phyloP scores from a whole-genome alignment of 2,329 filamentous ascomycete species.

The Fusarium albidum region DNA sequence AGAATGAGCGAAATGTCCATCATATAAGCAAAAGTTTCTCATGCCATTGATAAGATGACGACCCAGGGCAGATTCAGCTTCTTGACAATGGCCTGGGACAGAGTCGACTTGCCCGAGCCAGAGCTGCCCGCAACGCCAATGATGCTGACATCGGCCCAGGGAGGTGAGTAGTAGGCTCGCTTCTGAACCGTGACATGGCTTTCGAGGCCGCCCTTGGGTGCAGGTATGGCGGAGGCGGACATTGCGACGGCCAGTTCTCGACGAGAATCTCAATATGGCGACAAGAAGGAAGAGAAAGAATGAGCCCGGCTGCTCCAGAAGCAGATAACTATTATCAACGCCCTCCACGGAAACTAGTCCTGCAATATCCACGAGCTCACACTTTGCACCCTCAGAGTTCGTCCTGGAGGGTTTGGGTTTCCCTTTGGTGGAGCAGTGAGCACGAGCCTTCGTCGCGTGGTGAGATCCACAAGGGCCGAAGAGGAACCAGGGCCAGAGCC shows the following conservation, averaged over 20 bases:
- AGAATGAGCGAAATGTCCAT: slow-evolving; percentile 32
- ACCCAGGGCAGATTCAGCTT: slow-evolving; percentile 96
- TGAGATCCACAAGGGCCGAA: slow-evolving; percentile 34
- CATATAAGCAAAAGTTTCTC: slow-evolving; percentile 29
- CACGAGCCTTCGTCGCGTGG: slow-evolving; percentile 35
- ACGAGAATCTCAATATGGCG: slow-evolving; percentile 15
- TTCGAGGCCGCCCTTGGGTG: slow-evolving; percentile 40
- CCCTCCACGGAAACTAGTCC: slow-evolving; percentile 30
- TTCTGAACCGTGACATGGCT: slow-evolving; percentile 61
- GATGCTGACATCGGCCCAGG: slow-evolving; percentile 96
- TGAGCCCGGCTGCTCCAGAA: not conserved
- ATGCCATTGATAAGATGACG: slow-evolving; percentile 94
- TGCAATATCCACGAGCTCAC: slow-evolving; percentile 34
- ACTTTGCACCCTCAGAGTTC: slow-evolving; percentile 20
- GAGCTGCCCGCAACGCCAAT: slow-evolving; percentile 96
- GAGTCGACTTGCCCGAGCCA: slow-evolving; percentile 91
- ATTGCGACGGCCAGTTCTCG: slow-evolving; percentile 34
- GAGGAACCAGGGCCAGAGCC: slow-evolving; percentile 26
- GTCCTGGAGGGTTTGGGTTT: slow-evolving; percentile 30
- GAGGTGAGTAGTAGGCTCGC: slow-evolving; percentile 83
- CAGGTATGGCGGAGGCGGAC: slow-evolving; percentile 27
- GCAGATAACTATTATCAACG: slow-evolving; percentile 6
- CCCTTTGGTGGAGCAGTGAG: slow-evolving; percentile 35
- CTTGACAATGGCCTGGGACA: slow-evolving; percentile 90
- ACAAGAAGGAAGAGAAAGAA: not conserved